A percentile compares a stretch with the other conserved stretches of the same genome.
phyloP scores from a whole-genome alignment of 2,329 filamentous ascomycete species.

The Nigrospora sphaerica region DNA sequence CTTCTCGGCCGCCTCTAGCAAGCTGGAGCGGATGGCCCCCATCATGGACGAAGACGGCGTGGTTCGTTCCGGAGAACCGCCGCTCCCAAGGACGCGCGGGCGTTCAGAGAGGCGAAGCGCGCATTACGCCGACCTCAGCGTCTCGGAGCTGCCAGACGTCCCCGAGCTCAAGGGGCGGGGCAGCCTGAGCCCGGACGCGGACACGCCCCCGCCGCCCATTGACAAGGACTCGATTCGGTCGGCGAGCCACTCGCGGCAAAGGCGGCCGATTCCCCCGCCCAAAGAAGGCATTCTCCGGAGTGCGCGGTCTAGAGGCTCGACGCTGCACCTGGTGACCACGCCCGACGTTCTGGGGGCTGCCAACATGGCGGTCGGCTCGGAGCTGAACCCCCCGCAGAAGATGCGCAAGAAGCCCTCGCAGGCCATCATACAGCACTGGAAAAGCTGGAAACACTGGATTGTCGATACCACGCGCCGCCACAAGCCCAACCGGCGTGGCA shows the following conservation, averaged over 20 bases:
- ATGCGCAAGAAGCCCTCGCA: conserved; percentile 50
- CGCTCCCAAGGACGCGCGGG: conserved; percentile 62
- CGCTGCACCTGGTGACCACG: conserved; percentile 75
- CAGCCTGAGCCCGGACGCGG: conserved; percentile 35
- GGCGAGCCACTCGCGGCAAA: conserved; percentile 68
- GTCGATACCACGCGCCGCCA: conserved; percentile 49
- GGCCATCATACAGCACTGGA: conserved; percentile 53
- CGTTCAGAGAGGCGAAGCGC: conserved; percentile 70
- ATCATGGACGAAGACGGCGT: conserved; percentile 67
- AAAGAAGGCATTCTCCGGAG: conserved; percentile 69
- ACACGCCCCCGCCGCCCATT: conserved; percentile 60
- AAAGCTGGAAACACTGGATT: conserved; percentile 58
- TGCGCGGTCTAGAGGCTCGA: conserved; percentile 72
- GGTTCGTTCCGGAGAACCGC: conserved; percentile 34
- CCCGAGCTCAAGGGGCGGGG: conserved; percentile 50
- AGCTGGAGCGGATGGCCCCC: conserved; percentile 73
- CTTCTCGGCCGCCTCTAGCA: conserved; percentile 82
- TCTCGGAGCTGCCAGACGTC: conserved; percentile 71
- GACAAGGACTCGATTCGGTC: conserved; percentile 75
- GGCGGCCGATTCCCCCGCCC: conserved; percentile 72
- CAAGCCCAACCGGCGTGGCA: conserved; percentile 42
- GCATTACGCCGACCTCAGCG: conserved; percentile 53
- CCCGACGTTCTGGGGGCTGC: conserved; percentile 34
- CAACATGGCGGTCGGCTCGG: conserved; percentile 8
- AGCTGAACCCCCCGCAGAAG: conserved; percentile 31